Base-by-base conservation (phyloP, 805 yeast species). In the Wickerhamomyces alni region DNA sequence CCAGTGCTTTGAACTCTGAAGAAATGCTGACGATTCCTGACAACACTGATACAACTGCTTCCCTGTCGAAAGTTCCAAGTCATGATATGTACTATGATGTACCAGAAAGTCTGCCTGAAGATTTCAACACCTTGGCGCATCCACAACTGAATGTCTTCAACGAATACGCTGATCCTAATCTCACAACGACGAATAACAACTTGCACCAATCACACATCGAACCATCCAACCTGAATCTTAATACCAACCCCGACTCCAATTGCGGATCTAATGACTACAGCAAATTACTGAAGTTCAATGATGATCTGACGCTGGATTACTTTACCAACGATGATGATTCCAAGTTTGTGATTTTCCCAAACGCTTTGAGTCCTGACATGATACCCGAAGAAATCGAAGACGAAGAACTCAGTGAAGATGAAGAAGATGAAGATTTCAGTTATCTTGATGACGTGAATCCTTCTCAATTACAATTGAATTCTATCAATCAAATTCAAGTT, bases 311-410 rank as follows among this genome's bases (percentile, higher is more conserved):
- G 2, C 36, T 53, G 27, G 58, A 51, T 22, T 52, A 53, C 37
- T 53, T 52, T 32, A 45, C 45, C 17, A 49, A 47, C 33, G 51
- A 48, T 9, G 52, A 50, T 11, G 55, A 52, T 28, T 44, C 46
- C 2, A 45, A 48, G 27, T 41, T 53, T 33, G 40, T 53, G n/a
- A 42, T 53, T 10, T 49, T 46, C 17, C 55, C 56, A 29, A 41
- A 37, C 18, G 35, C 35, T 31, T 37, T 45, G 21, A 37, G 42
- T 9, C 54, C 55, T 21, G 38, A 40, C 26, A 19, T 53, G 43
- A 45, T 53, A 16, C 54, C 55, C 18, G 58, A 51, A 31, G 48
- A 48, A 16, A 42, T 48, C 33, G 56, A 52, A 32, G 58, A 53
- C 26, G 56, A 53, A 25, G 58, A 53, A 17, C 25, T 50, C 35